These are phyloP conservation scores for Leishmania guyanensis DNA, from an alignment of 208 protist species.

Conservation along the genomic window DNA sequence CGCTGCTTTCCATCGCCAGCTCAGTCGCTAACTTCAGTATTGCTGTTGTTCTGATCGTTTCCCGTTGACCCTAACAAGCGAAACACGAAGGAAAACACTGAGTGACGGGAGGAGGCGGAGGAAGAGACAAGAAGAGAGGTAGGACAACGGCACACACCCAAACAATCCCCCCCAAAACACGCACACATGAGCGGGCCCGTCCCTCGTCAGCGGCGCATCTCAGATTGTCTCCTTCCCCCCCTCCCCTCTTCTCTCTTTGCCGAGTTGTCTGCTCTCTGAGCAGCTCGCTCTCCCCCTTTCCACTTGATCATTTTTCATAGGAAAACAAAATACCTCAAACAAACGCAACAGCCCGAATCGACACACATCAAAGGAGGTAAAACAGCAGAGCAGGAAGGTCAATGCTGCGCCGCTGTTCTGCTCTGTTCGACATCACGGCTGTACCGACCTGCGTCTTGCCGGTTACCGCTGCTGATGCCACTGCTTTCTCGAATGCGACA, in stretches of 20 bases:
- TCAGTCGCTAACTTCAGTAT: not conserved
- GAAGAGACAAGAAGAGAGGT: conserved; percentile 2
- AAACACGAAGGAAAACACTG: not conserved
- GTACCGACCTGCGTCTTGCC: conserved; percentile 17
- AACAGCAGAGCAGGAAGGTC: not conserved
- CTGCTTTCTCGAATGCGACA: conserved; percentile 5
- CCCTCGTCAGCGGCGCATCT: not conserved
- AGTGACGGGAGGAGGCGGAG: not conserved
- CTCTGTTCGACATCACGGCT: conserved; percentile 20
- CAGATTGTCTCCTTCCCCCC: not conserved
- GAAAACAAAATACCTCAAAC: not conserved
- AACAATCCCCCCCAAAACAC: too few species aligned
- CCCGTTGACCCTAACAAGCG: not conserved
- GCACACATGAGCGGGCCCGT: not conserved
- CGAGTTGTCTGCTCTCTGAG: not conserved
- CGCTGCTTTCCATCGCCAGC: not conserved
- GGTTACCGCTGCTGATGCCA: conserved; percentile 10
- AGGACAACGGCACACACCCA: not conserved
- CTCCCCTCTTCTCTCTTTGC: not conserved
- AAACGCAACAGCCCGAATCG: not conserved
- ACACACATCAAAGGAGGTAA: not conserved
- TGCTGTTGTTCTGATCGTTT: not conserved
- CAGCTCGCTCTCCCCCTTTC: not conserved
- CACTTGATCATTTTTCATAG: not conserved
- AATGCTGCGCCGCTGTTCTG: conserved; percentile 33